phyloP scores from a whole-genome alignment of 768 basidiomycete genomes.

The Solioccasus polychromus region DNA sequence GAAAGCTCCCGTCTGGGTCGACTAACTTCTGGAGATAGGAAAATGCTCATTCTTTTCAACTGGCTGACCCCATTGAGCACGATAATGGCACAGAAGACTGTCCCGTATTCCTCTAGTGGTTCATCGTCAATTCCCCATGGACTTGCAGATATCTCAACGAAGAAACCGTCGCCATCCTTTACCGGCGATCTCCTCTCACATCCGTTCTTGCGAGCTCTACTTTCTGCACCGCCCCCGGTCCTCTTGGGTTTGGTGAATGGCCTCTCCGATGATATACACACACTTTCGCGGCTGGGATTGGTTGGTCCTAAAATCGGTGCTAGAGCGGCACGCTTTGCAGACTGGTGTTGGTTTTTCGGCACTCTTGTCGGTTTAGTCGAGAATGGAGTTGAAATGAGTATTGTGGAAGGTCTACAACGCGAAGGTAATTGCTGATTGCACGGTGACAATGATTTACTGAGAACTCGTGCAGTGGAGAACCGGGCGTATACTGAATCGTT shows the following conservation, averaged over 20 bases:
- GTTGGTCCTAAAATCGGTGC: slow-evolving; percentile 62
- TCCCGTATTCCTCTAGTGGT: slow-evolving; percentile 50
- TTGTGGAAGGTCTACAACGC: slow-evolving; percentile 60
- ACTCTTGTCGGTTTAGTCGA: slow-evolving; percentile 81
- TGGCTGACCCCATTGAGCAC: slow-evolving; percentile 76
- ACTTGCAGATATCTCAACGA: slow-evolving; percentile 13
- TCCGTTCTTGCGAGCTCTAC: slow-evolving; percentile 69
- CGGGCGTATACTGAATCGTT: slow-evolving; percentile 74
- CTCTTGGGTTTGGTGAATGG: slow-evolving; percentile 75
- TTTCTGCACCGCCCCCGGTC: slow-evolving; percentile 81
- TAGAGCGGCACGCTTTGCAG: slow-evolving; percentile 69
- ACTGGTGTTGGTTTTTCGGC: slow-evolving; percentile 85
- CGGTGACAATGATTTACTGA: background rate
- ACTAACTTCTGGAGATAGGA: slow-evolving; percentile 43
- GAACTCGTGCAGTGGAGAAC: slow-evolving; percentile 53
- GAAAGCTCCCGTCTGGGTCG: background rate
- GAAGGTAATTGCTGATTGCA: slow-evolving; percentile 45
- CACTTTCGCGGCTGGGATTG: slow-evolving; percentile 70
- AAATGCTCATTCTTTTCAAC: slow-evolving; percentile 78
- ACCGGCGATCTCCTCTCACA: slow-evolving; percentile 35
- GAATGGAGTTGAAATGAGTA: slow-evolving; percentile 74
- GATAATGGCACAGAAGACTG: slow-evolving; percentile 66
- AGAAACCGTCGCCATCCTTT: slow-evolving; percentile 4
- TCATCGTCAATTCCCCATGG: slow-evolving; percentile 25
- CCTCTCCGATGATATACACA: slow-evolving; percentile 74